These are phyloP conservation scores for Tulasnella sp. DNA, from an alignment of 768 basidiomycete genomes.

Conservation along the genomic window DNA sequence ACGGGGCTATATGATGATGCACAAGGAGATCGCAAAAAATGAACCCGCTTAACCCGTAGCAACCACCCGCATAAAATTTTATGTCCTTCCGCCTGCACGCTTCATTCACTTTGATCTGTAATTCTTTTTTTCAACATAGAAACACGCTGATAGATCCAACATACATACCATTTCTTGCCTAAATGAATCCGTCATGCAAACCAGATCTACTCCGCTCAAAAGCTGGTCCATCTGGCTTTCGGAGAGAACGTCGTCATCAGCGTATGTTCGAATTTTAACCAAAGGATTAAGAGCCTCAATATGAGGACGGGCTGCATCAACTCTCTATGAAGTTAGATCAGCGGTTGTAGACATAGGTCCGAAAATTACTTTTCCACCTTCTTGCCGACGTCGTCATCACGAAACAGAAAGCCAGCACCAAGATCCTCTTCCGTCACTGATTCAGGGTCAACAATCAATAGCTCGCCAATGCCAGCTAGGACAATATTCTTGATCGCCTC, in stretches of 20 bases:
- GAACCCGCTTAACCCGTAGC: slow-evolving; percentile 82
- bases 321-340: slow-evolving; percentile 40
- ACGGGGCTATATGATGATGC: slow-evolving; percentile 81
- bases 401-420: slow-evolving; percentile 83
- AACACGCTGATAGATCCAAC: not conserved
- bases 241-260: slow-evolving; percentile 37
- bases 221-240: slow-evolving; percentile 44
- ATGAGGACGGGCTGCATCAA: slow-evolving; percentile 69
- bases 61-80: slow-evolving; percentile 84
- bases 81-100: slow-evolving; percentile 61
- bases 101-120: slow-evolving; percentile 63
- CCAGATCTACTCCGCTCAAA: slow-evolving; percentile 59
- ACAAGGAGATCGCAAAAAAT: slow-evolving; percentile 86
- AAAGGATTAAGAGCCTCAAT: slow-evolving; percentile 88
- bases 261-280: slow-evolving; percentile 61
- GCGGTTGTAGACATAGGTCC: not conserved
- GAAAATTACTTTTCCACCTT: slow-evolving; percentile 41
- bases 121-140: not conserved
- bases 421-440: slow-evolving; percentile 74
- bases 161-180: slow-evolving; percentile 53
- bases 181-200: slow-evolving; percentile 74
- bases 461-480: slow-evolving; percentile 82
- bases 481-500: slow-evolving; percentile 97
- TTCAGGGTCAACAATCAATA: slow-evolving; percentile 71
- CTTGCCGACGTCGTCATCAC: slow-evolving; percentile 84